Conservation (phyloP, 768 basidiomycete genomes). For the Steccherinum ochraceum region DNA sequence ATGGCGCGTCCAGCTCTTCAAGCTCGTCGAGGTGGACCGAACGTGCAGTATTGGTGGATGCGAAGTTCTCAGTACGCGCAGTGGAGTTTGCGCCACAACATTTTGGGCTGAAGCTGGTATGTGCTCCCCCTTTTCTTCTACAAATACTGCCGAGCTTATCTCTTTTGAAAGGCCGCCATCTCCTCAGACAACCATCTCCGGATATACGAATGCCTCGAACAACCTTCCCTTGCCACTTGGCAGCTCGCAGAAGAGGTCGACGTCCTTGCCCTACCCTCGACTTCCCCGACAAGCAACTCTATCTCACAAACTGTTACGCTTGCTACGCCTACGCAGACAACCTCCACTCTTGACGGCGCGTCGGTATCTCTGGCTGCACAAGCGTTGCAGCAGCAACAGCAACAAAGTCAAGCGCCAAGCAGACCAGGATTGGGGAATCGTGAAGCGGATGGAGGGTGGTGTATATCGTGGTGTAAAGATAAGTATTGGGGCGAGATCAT, state of each 20-base stretch:
- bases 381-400: constrained; percentile 49
- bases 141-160: too few species aligned
- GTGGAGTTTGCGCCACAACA: constrained; percentile 86
- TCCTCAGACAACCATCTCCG: constrained; percentile 84
- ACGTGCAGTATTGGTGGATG: constrained; percentile 70
- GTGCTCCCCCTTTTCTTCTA: background rate
- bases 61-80: constrained; percentile 77
- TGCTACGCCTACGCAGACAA: constrained; percentile 69
- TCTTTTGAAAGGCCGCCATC: constrained; percentile 76
- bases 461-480: constrained; percentile 93
- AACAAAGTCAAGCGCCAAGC: constrained; percentile 21
- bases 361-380: constrained; percentile 57
- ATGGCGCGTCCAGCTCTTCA: constrained; percentile 17
- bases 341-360: constrained; percentile 38
- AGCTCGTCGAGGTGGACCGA: constrained; percentile 59
- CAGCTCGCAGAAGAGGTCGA: constrained; percentile 74
- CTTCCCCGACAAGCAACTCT: constrained; percentile 32
- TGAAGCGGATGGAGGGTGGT: constrained; percentile 91
- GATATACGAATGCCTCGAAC: constrained; percentile 87
- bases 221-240: constrained; percentile 66
- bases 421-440: constrained; percentile 50
- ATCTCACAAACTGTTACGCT: constrained; percentile 51
- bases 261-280: constrained; percentile 45
- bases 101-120: constrained; percentile 83
- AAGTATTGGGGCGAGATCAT: constrained; percentile 91